Evolutionary conservation across 1,284 basidiomycete genomes (phyloP).

Genomic region (Sanghuangporus baumii): DNA sequence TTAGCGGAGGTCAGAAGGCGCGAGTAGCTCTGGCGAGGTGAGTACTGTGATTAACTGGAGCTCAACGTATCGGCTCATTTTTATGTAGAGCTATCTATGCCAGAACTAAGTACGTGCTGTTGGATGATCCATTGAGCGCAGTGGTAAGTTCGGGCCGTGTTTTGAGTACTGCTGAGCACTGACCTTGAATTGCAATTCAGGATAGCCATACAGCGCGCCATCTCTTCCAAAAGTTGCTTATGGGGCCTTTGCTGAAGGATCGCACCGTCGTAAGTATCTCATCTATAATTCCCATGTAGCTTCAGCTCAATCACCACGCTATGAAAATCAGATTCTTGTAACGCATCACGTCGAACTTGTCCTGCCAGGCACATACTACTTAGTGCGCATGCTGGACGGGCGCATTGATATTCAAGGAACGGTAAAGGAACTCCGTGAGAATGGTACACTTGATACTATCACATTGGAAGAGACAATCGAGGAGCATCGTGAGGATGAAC

Average conservation of each 20-base stretch:
- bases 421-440: conserved; percentile 50
- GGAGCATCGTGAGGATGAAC: conserved; percentile 25
- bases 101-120: conserved; percentile 54
- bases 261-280: conserved; percentile 52
- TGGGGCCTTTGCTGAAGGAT: conserved; percentile 56
- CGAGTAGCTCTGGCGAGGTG: conserved; percentile 54
- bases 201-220: conserved; percentile 72
- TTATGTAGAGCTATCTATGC: conserved; percentile 60
- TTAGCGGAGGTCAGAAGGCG: conserved; percentile 65
- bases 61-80: neutral
- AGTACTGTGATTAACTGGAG: neutral
- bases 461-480: conserved; percentile 37
- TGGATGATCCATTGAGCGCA: conserved; percentile 71
- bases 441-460: conserved; percentile 55
- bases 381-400: conserved; percentile 71
- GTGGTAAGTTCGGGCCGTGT: conserved; percentile 39
- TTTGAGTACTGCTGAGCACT: neutral
- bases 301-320: neutral
- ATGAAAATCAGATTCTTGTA: conserved; percentile 46
- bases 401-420: conserved; percentile 65
- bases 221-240: conserved; percentile 58
- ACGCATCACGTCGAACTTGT: conserved; percentile 76
- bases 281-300: neutral
- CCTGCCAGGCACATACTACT: conserved; percentile 60
- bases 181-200: conserved; percentile 27